Evolutionary conservation across 1,139 yeast genomes (phyloP).

Genomic region (Blastobotrys apis): DNA sequence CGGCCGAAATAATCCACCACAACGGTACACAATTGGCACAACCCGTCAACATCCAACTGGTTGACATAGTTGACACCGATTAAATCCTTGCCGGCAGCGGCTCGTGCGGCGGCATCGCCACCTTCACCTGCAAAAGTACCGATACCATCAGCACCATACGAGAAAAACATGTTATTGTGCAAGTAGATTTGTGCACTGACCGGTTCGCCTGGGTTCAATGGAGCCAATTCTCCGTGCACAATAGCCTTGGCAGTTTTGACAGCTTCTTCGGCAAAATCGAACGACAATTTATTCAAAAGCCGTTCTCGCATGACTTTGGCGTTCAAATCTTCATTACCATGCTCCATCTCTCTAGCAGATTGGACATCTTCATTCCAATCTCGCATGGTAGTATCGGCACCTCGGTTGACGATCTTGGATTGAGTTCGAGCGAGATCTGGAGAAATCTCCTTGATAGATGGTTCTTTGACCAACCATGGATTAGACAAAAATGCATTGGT

Average conservation of each 20-base stretch:
- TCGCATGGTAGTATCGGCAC: constrained; percentile 31
- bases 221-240: constrained; percentile 63
- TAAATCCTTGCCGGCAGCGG: constrained; percentile 74
- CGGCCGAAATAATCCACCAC: constrained; percentile 87
- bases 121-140: constrained; percentile 65
- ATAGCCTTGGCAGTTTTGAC: constrained; percentile 75
- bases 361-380: constrained; percentile 95
- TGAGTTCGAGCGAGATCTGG: constrained; percentile 67
- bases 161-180: constrained; percentile 82
- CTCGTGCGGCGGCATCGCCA: constrained; percentile 83
- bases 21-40: constrained; percentile 71
- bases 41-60: constrained; percentile 58
- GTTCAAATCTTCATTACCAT: constrained; percentile 38
- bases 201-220: constrained; percentile 77
- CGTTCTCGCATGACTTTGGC: constrained; percentile 77
- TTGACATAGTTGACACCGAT: constrained; percentile 66
- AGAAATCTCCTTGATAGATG: constrained; percentile 24
- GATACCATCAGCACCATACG: constrained; percentile 70
- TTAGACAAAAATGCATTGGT: constrained; percentile 55
- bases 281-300: constrained; percentile 63
- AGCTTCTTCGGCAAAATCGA: constrained; percentile 74
- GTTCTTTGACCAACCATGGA: constrained; percentile 67
- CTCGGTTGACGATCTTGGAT: constrained; percentile 28
- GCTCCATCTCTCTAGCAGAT: constrained; percentile 67
- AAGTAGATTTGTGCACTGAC: constrained; percentile 60